A percentile compares a stretch with the other conserved stretches of the same genome.
Conservation (phyloP, 176 grass and related monocot genomes). For the Cymbopogon citratus region DNA sequence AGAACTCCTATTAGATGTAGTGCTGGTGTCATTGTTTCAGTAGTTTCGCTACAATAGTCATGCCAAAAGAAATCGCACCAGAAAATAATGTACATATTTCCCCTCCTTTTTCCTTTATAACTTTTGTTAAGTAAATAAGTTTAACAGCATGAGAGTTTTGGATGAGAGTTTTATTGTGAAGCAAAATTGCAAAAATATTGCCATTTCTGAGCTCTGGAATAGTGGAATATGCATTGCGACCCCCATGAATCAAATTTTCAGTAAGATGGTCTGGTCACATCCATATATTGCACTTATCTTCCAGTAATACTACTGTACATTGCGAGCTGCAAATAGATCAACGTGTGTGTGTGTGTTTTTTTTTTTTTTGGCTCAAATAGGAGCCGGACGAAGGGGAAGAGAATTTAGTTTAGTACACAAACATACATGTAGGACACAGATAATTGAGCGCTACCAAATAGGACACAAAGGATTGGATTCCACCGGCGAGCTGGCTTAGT, state of each 20-base stretch:
- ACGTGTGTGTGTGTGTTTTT: too few relatives aligned
- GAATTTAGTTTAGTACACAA: slow-evolving; percentile 1
- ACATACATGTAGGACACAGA: not conserved
- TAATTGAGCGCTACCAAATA: not conserved
- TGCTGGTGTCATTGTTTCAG: not conserved
- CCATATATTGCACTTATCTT: slow-evolving; percentile 11
- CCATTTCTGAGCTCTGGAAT: not conserved
- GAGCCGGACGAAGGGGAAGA: not conserved
- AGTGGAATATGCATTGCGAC: not conserved
- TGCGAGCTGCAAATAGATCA: slow-evolving; percentile 22
- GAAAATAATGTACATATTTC: slow-evolving; percentile 29
- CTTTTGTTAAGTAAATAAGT: slow-evolving; percentile 19
- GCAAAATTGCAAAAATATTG: too few relatives aligned
- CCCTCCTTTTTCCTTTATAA: not conserved
- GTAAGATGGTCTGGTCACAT: not conserved
- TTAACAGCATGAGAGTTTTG: not conserved
- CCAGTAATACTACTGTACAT: slow-evolving; percentile 9
- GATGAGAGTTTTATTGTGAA: not conserved
- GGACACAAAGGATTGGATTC: not conserved
- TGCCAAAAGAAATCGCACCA: not conserved
- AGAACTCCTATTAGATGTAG: not conserved
- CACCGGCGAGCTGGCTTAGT: slow-evolving; percentile 15
- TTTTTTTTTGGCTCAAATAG: slow-evolving; percentile 22
- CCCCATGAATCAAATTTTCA: not conserved
- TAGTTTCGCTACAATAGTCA: not conserved